Conservation (phyloP, 305 asterid genomes). For the Solanum aculeatissimum region DNA sequence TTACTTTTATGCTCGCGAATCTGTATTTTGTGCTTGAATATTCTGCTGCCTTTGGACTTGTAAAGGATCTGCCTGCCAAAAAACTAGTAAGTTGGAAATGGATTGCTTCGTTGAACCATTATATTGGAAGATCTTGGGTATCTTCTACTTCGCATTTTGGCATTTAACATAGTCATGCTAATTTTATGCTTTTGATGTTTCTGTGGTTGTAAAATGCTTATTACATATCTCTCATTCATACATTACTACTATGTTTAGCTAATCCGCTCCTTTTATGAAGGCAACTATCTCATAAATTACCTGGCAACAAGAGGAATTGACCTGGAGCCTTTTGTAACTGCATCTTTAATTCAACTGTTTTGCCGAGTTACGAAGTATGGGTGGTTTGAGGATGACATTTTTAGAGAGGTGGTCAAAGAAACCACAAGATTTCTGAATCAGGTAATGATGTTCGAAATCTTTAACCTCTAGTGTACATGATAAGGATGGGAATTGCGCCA, state of each 20-base stretch:
- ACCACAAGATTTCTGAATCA: slow-evolving; percentile 81
- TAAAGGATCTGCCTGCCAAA: background rate
- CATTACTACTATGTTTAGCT: background rate
- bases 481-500: background rate
- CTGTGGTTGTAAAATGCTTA: background rate
- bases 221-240: background rate
- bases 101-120: background rate
- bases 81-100: background rate
- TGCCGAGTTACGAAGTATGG: slow-evolving; percentile 97
- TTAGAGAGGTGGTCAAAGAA: slow-evolving; percentile 83
- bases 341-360: slow-evolving; percentile 82
- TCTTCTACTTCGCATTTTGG: background rate
- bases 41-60: background rate
- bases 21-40: background rate
- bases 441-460: slow-evolving; percentile 30
- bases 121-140: background rate
- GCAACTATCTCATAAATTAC: slow-evolving; percentile 91
- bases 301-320: slow-evolving; percentile 97
- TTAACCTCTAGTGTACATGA: background rate
- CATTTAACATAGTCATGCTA: background rate
- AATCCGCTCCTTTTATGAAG: slow-evolving; percentile 56
- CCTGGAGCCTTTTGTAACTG: slow-evolving; percentile 87
- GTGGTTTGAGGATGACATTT: slow-evolving; percentile 96
- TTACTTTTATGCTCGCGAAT: background rate
- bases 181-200: background rate